Evolutionary conservation across 2,329 filamentous ascomycete species (phyloP), one percentile per base, ranked within the genome.

Genomic region (Tolypocladium inflatum): DNA sequence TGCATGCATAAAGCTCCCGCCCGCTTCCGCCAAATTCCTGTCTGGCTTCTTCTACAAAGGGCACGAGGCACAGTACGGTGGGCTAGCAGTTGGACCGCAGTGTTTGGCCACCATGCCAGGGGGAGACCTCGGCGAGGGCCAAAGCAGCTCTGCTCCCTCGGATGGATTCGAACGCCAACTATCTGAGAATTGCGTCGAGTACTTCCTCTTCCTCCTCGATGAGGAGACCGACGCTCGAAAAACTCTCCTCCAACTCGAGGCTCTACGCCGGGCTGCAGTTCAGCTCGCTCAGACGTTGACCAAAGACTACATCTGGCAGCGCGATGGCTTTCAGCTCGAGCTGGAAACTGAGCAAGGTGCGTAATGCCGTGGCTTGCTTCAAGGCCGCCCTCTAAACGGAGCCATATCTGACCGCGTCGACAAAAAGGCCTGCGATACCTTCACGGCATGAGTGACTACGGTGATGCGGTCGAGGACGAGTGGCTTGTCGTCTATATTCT

Each of bases 401-500:
- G 2, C 9, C 23, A 51, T 21, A 15, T 38, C 55, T 55, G 35
- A 54, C 50, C n/a, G 23, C 19, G 4, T 38, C 39, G 10, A 10
- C 38, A 2, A 21, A 4, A 35, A 57, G 56, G 45, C 4, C 68
- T 84, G 10, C 68, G 78, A n/a, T 85, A 86, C 62, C 80, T 99
- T 7, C 82, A 84, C 62, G 93, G 93, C 23, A 78, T 80, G 55
- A 94, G 91, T 1, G 89, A 93, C 69, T 97, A 91, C 67, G 92
- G 93, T 10, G 95, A 99, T 72, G 94, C 91, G 0, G 86, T 97
- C 4, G 93, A 96, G 67, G 94, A 99, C 66, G 95, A 99, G 76
- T 99, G 94, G 95, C 82, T 97, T 7, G 87, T 97, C 60, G 92
- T 97, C 23, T 96, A 92, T 73, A 76, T 97, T 6, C 78, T 99